phyloP scores from a whole-genome alignment of 129 eudicot species.

The Escallonia herrerae region DNA sequence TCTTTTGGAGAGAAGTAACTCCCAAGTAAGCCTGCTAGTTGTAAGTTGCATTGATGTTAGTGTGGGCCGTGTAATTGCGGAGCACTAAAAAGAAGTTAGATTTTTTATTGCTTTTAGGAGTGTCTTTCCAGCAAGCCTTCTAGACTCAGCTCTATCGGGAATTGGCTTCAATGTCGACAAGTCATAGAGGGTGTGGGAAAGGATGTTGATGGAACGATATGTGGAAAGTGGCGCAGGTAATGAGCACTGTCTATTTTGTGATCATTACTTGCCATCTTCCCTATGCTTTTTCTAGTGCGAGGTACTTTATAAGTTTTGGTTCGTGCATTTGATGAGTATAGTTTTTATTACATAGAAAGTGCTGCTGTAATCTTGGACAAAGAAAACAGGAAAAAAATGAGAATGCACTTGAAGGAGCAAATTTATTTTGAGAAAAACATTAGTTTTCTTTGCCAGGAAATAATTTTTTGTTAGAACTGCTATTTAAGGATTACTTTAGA shows the following conservation, averaged over 20 bases:
- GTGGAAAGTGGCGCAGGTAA: constrained; percentile 99
- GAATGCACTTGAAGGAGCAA: no score
- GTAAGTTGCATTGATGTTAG: constrained; percentile 1
- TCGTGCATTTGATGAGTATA: not conserved
- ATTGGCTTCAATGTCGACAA: constrained; percentile 85
- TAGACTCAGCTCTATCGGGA: constrained; percentile 47
- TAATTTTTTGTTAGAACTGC: no score
- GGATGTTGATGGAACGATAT: constrained; percentile 54
- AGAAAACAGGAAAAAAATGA: no score
- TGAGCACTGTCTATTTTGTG: not conserved
- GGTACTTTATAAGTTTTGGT: not conserved
- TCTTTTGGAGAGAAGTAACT: constrained; percentile 22
- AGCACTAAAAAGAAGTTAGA: constrained; percentile 2
- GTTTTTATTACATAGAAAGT: not conserved
- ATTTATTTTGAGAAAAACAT: no score
- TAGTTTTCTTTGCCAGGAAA: no score
- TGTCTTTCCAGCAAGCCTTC: constrained; percentile 33
- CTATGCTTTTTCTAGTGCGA: not conserved
- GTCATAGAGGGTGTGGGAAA: constrained; percentile 35
- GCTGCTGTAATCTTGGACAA: not conserved
- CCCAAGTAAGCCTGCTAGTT: constrained; percentile 38
- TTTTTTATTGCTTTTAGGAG: constrained; percentile 35
- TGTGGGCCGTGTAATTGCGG: constrained; percentile 12
- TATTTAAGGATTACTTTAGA: no score
- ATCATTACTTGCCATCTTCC: not conserved